phyloP scores from a whole-genome alignment of 495 filamentous ascomycete genomes.

The Penicillium herquei region DNA sequence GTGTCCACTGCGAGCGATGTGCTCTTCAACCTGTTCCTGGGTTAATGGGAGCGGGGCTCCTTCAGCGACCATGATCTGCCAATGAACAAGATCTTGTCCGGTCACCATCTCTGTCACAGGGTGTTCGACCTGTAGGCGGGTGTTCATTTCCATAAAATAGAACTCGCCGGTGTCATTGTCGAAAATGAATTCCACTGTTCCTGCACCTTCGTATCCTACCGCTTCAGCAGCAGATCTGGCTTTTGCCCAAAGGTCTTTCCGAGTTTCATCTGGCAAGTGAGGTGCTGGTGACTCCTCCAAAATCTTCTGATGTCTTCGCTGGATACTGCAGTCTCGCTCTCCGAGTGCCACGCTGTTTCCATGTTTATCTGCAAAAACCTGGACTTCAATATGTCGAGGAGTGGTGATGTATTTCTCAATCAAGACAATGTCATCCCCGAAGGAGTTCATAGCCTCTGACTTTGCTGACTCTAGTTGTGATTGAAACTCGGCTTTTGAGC shows the following conservation, averaged over 20 bases:
- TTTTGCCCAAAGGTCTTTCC: constrained; percentile 92
- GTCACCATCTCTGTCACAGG: constrained; percentile 97
- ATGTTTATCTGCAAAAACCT: constrained; percentile 91
- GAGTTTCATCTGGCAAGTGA: constrained; percentile 70
- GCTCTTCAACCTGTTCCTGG: constrained; percentile 75
- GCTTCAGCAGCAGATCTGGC: constrained; percentile 84
- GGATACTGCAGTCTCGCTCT: constrained; percentile 84
- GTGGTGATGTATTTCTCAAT: constrained; percentile 96
- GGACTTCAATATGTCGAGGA: constrained; percentile 95
- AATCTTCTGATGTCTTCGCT: constrained; percentile 93
- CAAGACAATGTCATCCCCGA: constrained; percentile 94
- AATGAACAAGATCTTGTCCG: constrained; percentile 89
- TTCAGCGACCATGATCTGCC: constrained; percentile 92
- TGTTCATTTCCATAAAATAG: constrained; percentile 99
- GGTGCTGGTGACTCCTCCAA: constrained; percentile 95
- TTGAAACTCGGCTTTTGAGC: constrained; percentile 70
- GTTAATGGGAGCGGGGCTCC: constrained; percentile 82
- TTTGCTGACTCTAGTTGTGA: constrained; percentile 83
- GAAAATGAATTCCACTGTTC: constrained; percentile 98
- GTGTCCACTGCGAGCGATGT: constrained; percentile 73
- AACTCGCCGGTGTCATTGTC: constrained; percentile 92
- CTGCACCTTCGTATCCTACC: constrained; percentile 92
- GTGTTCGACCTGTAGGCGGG: constrained; percentile 93
- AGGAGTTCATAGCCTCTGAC: constrained; percentile 85
- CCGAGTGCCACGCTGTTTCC: constrained; percentile 83